phyloP scores from a whole-genome alignment of 352 stramenopile genomes.

The Globisporangium spiculum region DNA sequence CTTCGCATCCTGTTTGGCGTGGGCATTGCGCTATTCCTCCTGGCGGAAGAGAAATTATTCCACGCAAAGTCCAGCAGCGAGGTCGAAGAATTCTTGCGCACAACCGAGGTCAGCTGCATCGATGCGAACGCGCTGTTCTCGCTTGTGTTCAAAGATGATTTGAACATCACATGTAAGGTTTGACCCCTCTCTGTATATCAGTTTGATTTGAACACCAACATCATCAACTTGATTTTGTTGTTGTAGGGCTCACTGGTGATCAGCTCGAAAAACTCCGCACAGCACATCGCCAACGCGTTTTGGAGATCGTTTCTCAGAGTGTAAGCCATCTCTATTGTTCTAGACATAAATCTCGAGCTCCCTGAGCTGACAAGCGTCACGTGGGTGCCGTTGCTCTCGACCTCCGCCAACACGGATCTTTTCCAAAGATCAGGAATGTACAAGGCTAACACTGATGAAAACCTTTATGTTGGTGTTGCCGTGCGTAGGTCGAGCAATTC shows the following conservation, averaged over 20 bases:
- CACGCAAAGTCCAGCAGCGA: conserved; percentile 49
- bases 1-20: conserved; percentile 70
- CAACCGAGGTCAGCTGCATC: conserved; percentile 59
- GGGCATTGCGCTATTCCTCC: conserved; percentile 63
- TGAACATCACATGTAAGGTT: conserved; percentile 70
- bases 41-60: conserved; percentile 66
- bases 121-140: conserved; percentile 73
- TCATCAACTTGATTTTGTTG: too few relatives aligned
- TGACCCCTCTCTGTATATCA: not conserved
- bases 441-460: not conserved
- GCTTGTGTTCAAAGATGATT: conserved; percentile 72
- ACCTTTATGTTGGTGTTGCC: not conserved
- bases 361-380: not conserved
- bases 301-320: conserved; percentile 53
- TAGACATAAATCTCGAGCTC: conserved; percentile 6
- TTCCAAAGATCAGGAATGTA: conserved; percentile 10
- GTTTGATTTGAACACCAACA: too few relatives aligned
- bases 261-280: conserved; percentile 57
- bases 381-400: conserved; percentile 8
- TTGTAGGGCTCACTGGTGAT: conserved; percentile 59
- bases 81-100: conserved; percentile 45
- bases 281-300: conserved; percentile 47
- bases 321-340: conserved; percentile 15
- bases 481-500: conserved; percentile 33
- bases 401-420: conserved; percentile 1